Conservation (phyloP, 2,329 filamentous ascomycete species). For the Daldinia sp. region DNA sequence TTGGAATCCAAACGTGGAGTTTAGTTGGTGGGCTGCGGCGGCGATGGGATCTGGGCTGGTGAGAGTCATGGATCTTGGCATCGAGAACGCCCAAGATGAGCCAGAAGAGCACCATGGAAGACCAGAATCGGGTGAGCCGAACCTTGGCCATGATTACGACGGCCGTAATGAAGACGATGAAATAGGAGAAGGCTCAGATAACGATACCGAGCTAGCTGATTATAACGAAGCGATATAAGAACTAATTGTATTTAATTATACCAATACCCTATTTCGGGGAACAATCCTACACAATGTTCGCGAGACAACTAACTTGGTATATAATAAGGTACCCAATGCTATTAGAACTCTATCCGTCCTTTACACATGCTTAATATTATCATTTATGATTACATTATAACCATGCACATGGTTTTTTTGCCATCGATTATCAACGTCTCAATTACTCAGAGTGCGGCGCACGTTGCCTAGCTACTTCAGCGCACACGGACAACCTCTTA, state of each 20-base stretch:
- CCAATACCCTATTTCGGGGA: not conserved
- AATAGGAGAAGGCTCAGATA: conserved; percentile 21
- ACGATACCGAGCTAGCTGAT: conserved; percentile 23
- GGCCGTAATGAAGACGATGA: conserved; percentile 17
- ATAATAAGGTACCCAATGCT: not conserved
- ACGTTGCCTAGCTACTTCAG: not conserved
- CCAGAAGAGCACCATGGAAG: conserved; percentile 2
- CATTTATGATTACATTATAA: not conserved
- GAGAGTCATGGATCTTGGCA: conserved; percentile 70
- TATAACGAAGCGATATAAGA: not conserved
- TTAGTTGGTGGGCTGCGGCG: conserved; percentile 72
- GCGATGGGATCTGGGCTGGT: conserved; percentile 73
- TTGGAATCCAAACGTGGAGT: conserved; percentile 75
- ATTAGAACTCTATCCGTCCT: not conserved
- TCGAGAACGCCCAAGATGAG: conserved; percentile 45
- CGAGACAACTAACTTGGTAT: not conserved
- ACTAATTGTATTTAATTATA: not conserved
- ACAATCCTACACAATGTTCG: not conserved
- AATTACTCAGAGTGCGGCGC: too few species aligned
- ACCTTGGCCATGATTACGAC: conserved; percentile 7
- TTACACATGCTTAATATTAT: not conserved
- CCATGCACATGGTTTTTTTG: not conserved
- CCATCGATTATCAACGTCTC: not conserved
- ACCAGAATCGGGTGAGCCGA: conserved; percentile 2
- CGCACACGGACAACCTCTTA: not conserved